A percentile compares a stretch with the other conserved stretches of the same genome.
Conservation (phyloP, 768 basidiomycete genomes). For the Calvatia gigantea region DNA sequence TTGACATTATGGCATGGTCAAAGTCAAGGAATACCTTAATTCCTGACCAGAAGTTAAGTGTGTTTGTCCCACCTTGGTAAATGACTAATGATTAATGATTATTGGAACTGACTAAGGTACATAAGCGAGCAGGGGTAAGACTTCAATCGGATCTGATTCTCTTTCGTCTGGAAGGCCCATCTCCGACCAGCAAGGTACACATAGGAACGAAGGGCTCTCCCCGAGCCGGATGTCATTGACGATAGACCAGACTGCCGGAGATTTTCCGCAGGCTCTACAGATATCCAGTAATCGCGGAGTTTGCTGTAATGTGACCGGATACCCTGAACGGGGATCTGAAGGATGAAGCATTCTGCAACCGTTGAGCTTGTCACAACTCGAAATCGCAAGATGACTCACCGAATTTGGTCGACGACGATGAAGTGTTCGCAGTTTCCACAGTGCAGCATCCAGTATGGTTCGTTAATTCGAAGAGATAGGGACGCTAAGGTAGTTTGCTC, state of each 20-base stretch:
- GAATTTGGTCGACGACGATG: conserved; percentile 67
- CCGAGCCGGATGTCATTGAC: conserved; percentile 71
- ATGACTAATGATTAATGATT: no score
- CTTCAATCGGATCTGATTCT: not conserved
- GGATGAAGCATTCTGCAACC: conserved; percentile 51
- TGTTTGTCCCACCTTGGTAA: no score
- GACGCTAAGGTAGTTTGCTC: conserved; percentile 47
- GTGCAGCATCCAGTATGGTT: conserved; percentile 83
- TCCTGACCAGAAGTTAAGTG: no score
- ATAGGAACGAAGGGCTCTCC: conserved; percentile 75
- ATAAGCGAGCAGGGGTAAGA: conserved; percentile 5
- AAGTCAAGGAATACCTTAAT: no score
- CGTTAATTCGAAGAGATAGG: conserved; percentile 58
- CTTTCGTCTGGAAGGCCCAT: conserved; percentile 53
- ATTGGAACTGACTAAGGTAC: no score
- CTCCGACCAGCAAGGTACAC: conserved; percentile 67
- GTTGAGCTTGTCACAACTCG: conserved; percentile 5
- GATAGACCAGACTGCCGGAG: conserved; percentile 66
- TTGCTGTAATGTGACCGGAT: conserved; percentile 66
- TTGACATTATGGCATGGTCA: conserved; percentile 1
- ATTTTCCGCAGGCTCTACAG: conserved; percentile 68
- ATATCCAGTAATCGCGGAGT: conserved; percentile 57
- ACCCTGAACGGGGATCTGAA: conserved; percentile 52
- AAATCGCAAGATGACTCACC: conserved; percentile 30
- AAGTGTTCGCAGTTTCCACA: conserved; percentile 83